phyloP scores from a whole-genome alignment of 179 eudicot species.

The Sideroxylon spinosum region DNA sequence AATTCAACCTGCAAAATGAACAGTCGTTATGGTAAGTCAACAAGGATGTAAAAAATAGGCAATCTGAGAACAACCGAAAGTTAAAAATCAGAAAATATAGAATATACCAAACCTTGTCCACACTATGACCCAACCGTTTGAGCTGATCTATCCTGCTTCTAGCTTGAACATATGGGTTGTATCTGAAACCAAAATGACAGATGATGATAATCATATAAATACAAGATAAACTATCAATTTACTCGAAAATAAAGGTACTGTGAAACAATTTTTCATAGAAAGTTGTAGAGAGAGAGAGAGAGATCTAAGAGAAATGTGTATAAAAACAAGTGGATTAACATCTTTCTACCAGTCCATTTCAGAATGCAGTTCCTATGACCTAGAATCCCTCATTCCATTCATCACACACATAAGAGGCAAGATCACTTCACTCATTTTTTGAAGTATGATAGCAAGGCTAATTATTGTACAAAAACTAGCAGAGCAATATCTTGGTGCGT shows the following conservation, averaged over 20 bases:
- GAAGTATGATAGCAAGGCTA: no score
- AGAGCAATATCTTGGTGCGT: no score
- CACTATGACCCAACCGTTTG: conserved; percentile 95
- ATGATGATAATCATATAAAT: conserved; percentile 6
- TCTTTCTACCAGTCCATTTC: neutral
- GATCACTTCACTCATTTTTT: no score
- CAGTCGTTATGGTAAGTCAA: neutral
- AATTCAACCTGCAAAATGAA: conserved; percentile 63
- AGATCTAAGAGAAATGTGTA: no score
- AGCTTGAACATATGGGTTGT: conserved; percentile 96
- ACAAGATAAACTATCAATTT: neutral
- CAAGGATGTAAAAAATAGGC: neutral
- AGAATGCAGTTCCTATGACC: neutral
- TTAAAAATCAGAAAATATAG: neutral
- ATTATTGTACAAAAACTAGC: no score
- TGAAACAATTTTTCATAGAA: neutral
- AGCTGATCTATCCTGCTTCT: conserved; percentile 98
- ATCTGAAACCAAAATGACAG: conserved; percentile 40
- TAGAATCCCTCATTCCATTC: neutral
- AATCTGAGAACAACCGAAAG: neutral
- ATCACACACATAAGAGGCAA: no score
- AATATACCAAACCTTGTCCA: conserved; percentile 54
- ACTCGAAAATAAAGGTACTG: neutral
- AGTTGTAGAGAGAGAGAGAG: neutral
- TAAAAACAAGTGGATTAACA: neutral